Evolutionary conservation across 441 rosid species (phyloP).

Genomic region (Dalechampia spathulata): DNA sequence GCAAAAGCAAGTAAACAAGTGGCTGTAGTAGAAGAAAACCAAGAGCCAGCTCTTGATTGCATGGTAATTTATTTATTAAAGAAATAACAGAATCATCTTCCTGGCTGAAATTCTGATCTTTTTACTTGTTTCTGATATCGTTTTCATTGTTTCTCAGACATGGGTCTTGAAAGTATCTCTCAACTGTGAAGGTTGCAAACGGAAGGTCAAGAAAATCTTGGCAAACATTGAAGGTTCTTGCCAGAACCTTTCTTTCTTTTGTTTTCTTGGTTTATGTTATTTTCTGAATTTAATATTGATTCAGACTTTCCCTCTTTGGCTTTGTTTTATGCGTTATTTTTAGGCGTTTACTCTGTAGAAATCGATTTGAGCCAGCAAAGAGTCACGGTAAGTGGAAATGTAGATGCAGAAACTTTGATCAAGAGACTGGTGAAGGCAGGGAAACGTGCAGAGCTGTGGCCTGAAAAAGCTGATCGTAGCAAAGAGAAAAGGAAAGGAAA

Average conservation of each 20-base stretch:
- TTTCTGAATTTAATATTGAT: too few species aligned
- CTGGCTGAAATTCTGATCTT: too few species aligned
- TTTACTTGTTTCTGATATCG: too few species aligned
- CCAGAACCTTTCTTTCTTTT: background rate
- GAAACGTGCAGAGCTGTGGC: conserved; percentile 56
- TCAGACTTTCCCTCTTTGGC: too few species aligned
- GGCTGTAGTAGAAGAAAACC: conserved; percentile 23
- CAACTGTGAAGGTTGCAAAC: conserved; percentile 72
- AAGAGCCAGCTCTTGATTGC: conserved; percentile 30
- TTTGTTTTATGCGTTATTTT: background rate
- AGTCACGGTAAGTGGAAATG: conserved; percentile 55
- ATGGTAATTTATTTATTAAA: too few species aligned
- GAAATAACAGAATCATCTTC: too few species aligned
- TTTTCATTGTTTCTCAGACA: conserved; percentile 41
- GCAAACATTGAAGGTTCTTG: conserved; percentile 45
- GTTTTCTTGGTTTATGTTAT: background rate
- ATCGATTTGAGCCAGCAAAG: conserved; percentile 46
- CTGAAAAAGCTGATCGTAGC: conserved; percentile 21
- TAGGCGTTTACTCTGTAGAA: conserved; percentile 45
- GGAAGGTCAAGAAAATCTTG: conserved; percentile 55
- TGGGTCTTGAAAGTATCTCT: conserved; percentile 57
- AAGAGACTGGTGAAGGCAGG: conserved; percentile 46
- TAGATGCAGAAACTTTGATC: conserved; percentile 40
- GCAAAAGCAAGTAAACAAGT: conserved; percentile 21
- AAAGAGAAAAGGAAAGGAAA: too few species aligned